These are phyloP conservation scores for Botrytis paeoniae DNA, from an alignment of 2,329 filamentous ascomycete species.

Conservation along the genomic window DNA sequence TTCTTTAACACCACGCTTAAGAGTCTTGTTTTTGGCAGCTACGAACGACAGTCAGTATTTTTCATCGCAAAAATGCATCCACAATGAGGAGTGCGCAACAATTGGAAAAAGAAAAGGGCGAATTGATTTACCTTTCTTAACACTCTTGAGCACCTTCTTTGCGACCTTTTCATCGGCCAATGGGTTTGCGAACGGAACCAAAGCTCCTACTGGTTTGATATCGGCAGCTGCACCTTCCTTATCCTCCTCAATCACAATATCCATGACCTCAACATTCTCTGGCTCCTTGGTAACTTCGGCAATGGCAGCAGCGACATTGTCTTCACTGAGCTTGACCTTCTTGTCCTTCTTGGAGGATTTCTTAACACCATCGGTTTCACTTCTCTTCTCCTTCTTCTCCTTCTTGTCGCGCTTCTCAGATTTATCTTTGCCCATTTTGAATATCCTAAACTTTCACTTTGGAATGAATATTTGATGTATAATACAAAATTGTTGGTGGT, in stretches of 20 bases:
- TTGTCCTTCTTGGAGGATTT: constrained; percentile 42
- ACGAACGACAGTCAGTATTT: constrained; percentile 30
- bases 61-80: neutral
- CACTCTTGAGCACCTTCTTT: constrained; percentile 63
- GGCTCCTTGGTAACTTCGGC: constrained; percentile 63
- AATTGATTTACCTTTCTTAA: constrained; percentile 52
- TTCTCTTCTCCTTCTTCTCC: constrained; percentile 69
- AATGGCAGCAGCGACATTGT: constrained; percentile 56
- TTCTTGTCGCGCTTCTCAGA: constrained; percentile 44
- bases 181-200: constrained; percentile 82
- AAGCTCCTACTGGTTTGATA: constrained; percentile 51
- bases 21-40: constrained; percentile 93
- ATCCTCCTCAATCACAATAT: constrained; percentile 39
- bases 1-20: constrained; percentile 98
- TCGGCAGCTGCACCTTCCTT: constrained; percentile 43
- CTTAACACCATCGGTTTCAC: constrained; percentile 45
- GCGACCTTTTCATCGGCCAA: constrained; percentile 74
- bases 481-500: constrained; percentile 12
- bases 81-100: neutral
- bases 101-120: neutral
- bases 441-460: constrained; percentile 16
- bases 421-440: constrained; percentile 37
- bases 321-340: constrained; percentile 42
- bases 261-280: constrained; percentile 43
- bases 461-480: neutral